Conservation (phyloP, 805 yeast genomes). For the Tetrapisispora phaffii region DNA sequence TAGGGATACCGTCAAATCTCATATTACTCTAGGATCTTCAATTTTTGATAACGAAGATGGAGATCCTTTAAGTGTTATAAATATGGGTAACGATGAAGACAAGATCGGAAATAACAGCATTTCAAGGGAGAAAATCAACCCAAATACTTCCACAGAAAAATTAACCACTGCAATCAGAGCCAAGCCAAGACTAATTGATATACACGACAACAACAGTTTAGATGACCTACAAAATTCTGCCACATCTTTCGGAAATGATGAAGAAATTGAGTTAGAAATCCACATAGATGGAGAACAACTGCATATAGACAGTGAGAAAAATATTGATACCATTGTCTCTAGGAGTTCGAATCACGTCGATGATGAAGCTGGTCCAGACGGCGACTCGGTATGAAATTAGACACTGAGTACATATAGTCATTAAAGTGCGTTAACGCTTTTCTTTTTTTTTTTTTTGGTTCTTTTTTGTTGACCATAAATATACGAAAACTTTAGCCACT, state of each 20-base stretch:
- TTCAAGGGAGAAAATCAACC: conserved; percentile 10
- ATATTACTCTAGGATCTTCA: conserved; percentile 34
- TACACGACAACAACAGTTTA: conserved; percentile 13
- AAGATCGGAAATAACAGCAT: background rate
- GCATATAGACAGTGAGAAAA: background rate
- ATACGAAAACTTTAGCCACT: background rate
- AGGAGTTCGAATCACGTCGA: background rate
- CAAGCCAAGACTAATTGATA: conserved; percentile 52
- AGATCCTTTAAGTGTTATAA: conserved; percentile 4
- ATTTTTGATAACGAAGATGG: conserved; percentile 35
- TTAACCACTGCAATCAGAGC: conserved; percentile 67
- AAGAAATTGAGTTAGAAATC: background rate
- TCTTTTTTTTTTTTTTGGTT: too few relatives aligned
- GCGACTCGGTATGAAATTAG: background rate
- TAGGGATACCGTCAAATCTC: conserved; percentile 24
- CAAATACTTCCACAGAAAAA: background rate
- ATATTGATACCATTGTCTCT: background rate
- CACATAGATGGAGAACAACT: background rate
- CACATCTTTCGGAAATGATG: background rate
- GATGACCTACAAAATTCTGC: background rate
- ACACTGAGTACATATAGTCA: background rate
- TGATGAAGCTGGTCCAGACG: background rate
- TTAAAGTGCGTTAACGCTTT: too few relatives aligned
- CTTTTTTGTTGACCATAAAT: too few relatives aligned
- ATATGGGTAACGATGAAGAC: conserved; percentile 1